phyloP scores from a whole-genome alignment of 306 rosid species.

The Sophora flavescens region DNA sequence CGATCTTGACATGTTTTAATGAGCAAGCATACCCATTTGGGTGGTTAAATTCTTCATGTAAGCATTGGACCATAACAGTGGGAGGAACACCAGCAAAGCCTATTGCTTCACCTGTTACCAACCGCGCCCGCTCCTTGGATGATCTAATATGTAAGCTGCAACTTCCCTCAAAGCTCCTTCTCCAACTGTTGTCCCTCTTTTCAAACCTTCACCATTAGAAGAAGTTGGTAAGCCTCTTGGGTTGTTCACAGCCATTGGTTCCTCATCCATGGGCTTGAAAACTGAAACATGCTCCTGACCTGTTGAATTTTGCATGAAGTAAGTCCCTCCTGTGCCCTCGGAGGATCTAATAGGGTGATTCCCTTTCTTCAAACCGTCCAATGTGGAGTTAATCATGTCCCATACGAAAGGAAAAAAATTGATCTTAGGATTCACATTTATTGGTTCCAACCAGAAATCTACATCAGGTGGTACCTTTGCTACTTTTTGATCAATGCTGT shows the following conservation, averaged over 20 bases:
- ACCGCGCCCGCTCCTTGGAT: slow-evolving; percentile 56
- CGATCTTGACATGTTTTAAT: slow-evolving; percentile 66
- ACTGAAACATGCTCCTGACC: slow-evolving; percentile 72
- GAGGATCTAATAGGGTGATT: slow-evolving; percentile 57
- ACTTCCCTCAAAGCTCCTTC: slow-evolving; percentile 65
- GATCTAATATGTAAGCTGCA: slow-evolving; percentile 60
- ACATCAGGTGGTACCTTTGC: slow-evolving; percentile 43
- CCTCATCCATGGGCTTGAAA: slow-evolving; percentile 92
- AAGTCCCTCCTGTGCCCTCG: slow-evolving; percentile 81
- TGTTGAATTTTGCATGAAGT: slow-evolving; percentile 72
- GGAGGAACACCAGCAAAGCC: slow-evolving; percentile 70
- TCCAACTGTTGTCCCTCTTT: slow-evolving; percentile 64
- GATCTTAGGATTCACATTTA: slow-evolving; percentile 51
- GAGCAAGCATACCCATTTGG: slow-evolving; percentile 58
- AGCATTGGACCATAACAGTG: slow-evolving; percentile 56
- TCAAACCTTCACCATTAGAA: slow-evolving; percentile 65
- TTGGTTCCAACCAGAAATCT: slow-evolving; percentile 59
- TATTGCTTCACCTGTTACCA: slow-evolving; percentile 47
- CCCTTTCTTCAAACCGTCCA: slow-evolving; percentile 58
- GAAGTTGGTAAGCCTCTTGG: slow-evolving; percentile 83
- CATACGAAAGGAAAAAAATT: slow-evolving; percentile 45
- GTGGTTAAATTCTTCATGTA: slow-evolving; percentile 57
- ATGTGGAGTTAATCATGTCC: slow-evolving; percentile 57
- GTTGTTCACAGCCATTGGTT: slow-evolving; percentile 90
- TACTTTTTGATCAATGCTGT: slow-evolving; percentile 24